phyloP scores from a whole-genome alignment of 257 asterid species.

The Solanum tacnaense region DNA sequence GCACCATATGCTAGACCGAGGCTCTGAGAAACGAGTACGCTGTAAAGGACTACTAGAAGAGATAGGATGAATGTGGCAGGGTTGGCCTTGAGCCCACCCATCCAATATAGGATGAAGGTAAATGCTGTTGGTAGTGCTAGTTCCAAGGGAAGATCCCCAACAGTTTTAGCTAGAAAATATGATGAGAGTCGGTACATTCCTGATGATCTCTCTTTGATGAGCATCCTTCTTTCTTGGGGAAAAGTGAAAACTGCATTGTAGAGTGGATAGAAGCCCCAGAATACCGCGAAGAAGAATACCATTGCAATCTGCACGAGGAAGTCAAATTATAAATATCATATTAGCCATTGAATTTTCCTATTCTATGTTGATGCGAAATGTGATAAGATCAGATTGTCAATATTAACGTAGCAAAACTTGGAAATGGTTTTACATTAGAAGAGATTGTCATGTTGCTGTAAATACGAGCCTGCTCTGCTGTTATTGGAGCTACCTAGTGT shows the following conservation, averaged over 20 bases:
- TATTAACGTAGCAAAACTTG: neutral
- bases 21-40: slow-evolving; percentile 89
- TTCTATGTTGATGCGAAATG: neutral
- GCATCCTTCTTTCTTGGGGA: slow-evolving; percentile 91
- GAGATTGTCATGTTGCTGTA: neutral
- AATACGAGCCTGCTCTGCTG: neutral
- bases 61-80: slow-evolving; percentile 72
- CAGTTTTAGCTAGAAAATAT: slow-evolving; percentile 80
- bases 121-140: slow-evolving; percentile 91
- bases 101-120: slow-evolving; percentile 89
- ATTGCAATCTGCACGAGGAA: slow-evolving; percentile 67
- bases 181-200: slow-evolving; percentile 97
- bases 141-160: slow-evolving; percentile 89
- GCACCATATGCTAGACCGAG: slow-evolving; percentile 94
- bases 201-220: slow-evolving; percentile 82
- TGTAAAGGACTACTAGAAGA: slow-evolving; percentile 67
- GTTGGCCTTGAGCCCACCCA: slow-evolving; percentile 95
- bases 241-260: slow-evolving; percentile 96
- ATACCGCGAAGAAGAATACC: slow-evolving; percentile 89
- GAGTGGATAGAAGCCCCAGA: slow-evolving; percentile 99
- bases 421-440: neutral
- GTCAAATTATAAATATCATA: neutral
- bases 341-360: neutral
- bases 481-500: neutral
- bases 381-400: neutral